Evolutionary conservation across 305 asterid species (phyloP), one percentile per base, ranked within the genome.

Genomic region (Solanum hybrid): DNA sequence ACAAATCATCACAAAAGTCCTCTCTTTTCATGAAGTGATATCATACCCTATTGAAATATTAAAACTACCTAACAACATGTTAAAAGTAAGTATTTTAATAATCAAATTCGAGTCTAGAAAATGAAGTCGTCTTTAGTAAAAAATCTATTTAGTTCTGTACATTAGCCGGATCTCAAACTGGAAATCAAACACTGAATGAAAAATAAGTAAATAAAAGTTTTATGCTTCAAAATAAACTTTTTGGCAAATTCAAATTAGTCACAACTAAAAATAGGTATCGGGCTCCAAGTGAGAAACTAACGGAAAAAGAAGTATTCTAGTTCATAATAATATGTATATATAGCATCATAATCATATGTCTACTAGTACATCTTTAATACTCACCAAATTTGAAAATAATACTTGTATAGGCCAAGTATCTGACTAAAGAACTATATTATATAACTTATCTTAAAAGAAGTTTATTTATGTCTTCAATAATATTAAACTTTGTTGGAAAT

Each of bases 331-430:
- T 78, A 78, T 5, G 51, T 40, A 77, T 92, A 2, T n/a, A 92
- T 92, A 91, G 88, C 71, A 64, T 91, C 91, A 85, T 91, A 94
- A 89, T 76, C 73, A 78, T 78, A 78, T 11, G 28, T 8, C 40
- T 75, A 33, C 24, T 18, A 22, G 28, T 22, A 22, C 67, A 6
- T 51, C 67, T 51, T 51, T 51, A 51, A 16, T 51, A 51, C n/a
- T 51, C 4, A 51, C 64, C 64, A 51, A 51, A 51, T 51, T 51
- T 51, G 4, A 51, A 57, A 57, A 22, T 7, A 57, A 42, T 42
- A 42, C 61, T 67, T 67, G n/a, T 67, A 67, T 67, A 67, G 2
- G 12, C 16, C 10, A 67, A 67, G 29, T 13, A 42, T 2, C 1
- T 13, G 61, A 42, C 61, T 42, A 42, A 42, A 42, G 61, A 42